phyloP scores from a whole-genome alignment of 2,329 filamentous ascomycete genomes.

The Aspergillus latus region DNA sequence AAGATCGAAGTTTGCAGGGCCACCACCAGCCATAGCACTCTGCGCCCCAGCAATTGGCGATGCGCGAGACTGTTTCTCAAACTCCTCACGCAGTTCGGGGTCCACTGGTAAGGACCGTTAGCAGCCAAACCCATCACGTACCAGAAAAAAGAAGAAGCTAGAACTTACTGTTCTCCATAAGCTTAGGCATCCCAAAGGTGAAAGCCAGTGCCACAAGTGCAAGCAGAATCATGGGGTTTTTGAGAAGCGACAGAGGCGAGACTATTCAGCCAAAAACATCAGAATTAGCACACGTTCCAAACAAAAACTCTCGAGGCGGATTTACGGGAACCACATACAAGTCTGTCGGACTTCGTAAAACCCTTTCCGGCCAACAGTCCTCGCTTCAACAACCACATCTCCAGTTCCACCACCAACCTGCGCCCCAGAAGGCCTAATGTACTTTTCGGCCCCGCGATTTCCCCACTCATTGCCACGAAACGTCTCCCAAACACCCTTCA shows the following conservation, averaged over 20 bases:
- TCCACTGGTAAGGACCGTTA: slow-evolving; percentile 66
- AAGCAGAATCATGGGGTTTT: slow-evolving; percentile 96
- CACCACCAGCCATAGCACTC: slow-evolving; percentile 60
- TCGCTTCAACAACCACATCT: slow-evolving; percentile 58
- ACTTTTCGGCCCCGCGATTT: slow-evolving; percentile 66
- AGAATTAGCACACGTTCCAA: background rate
- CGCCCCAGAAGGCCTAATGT: slow-evolving; percentile 26
- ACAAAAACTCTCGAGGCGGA: background rate
- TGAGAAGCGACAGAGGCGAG: slow-evolving; percentile 76
- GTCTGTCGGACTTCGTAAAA: slow-evolving; percentile 74
- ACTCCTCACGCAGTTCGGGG: slow-evolving; percentile 89
- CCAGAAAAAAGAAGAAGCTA: background rate
- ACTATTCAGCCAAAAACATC: slow-evolving; percentile 50
- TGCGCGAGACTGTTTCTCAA: slow-evolving; percentile 82
- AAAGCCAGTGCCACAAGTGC: slow-evolving; percentile 77
- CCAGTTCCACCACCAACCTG: background rate
- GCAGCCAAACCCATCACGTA: background rate
- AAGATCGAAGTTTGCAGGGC: slow-evolving; percentile 64
- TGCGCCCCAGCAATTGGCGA: slow-evolving; percentile 63
- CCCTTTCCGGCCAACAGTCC: slow-evolving; percentile 62
- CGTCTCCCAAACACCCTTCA: slow-evolving; percentile 74
- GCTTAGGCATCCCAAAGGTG: slow-evolving; percentile 89
- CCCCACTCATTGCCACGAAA: slow-evolving; percentile 87
- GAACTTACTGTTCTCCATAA: slow-evolving; percentile 88
- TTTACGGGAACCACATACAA: slow-evolving; percentile 58